These are phyloP conservation scores for Crithidia acanthocephali DNA, from an alignment of 208 protist species.

Conservation along the genomic window DNA sequence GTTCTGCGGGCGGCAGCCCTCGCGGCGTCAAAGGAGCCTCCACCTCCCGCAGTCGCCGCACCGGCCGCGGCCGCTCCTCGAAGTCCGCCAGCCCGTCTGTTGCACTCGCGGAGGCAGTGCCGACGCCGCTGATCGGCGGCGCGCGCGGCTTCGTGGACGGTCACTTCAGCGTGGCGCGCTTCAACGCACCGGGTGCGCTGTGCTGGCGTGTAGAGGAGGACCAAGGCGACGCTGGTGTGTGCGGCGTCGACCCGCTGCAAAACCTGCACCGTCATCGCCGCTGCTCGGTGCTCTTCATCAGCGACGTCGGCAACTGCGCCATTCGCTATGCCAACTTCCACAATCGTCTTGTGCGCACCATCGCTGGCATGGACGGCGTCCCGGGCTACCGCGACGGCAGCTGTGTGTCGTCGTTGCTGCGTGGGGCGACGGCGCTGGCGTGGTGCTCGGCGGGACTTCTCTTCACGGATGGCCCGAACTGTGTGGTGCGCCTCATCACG, in stretches of 20 bases:
- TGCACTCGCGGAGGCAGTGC: conserved; percentile 24
- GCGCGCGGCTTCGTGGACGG: conserved; percentile 71
- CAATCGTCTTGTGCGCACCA: conserved; percentile 67
- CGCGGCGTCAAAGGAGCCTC: not conserved
- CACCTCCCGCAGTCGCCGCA: conserved; percentile 1
- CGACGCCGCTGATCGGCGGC: conserved; percentile 51
- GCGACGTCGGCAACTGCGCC: conserved; percentile 74
- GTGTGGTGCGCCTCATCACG: conserved; percentile 67
- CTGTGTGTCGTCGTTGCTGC: conserved; percentile 50
- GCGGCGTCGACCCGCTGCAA: conserved; percentile 10
- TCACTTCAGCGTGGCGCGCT: conserved; percentile 68
- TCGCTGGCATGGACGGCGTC: conserved; percentile 65
- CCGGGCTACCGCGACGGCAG: conserved; percentile 83
- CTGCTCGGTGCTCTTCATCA: conserved; percentile 76
- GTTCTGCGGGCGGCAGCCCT: not conserved
- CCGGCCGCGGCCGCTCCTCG: conserved; percentile 17
- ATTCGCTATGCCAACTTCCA: conserved; percentile 76
- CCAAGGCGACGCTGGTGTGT: not conserved
- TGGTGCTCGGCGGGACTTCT: conserved; percentile 68
- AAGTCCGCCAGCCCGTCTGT: conserved; percentile 26
- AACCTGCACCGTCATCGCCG: not conserved
- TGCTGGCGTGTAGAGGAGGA: conserved; percentile 66
- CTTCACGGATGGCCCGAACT: conserved; percentile 71
- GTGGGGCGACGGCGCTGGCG: conserved; percentile 54
- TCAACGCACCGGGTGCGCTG: conserved; percentile 61